phyloP scores from a whole-genome alignment of 208 protist species.

The Acanthamoeba royreba region DNA sequence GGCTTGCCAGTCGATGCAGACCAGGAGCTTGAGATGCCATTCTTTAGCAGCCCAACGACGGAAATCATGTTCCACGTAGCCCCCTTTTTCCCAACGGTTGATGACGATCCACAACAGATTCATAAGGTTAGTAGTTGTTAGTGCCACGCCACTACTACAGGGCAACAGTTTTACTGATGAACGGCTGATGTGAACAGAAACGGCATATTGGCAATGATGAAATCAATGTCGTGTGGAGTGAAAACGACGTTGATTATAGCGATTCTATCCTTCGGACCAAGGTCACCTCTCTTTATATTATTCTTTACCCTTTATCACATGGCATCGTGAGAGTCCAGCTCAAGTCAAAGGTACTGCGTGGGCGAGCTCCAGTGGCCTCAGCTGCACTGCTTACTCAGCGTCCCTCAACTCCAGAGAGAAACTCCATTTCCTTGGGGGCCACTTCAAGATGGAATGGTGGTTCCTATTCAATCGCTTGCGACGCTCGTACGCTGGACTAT shows the following conservation, averaged over 20 bases:
- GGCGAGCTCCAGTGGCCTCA: background rate
- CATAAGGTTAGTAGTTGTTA: background rate
- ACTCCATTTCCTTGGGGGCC: background rate
- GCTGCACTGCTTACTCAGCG: background rate
- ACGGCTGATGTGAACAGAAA: background rate
- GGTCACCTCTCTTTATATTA: background rate
- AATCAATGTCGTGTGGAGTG: background rate
- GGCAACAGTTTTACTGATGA: background rate
- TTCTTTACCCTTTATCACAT: background rate
- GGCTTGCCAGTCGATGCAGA: background rate
- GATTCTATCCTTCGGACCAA: background rate
- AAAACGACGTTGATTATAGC: background rate
- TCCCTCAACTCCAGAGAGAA: background rate
- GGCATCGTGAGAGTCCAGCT: background rate
- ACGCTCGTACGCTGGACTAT: background rate
- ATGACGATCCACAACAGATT: background rate
- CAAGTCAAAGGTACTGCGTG: background rate
- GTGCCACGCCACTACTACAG: background rate
- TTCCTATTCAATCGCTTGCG: background rate
- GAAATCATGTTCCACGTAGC: slow-evolving; percentile 8
- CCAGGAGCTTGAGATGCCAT: background rate
- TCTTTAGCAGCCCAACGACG: background rate
- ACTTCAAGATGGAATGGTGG: background rate
- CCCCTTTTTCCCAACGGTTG: background rate
- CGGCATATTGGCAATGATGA: slow-evolving; percentile 26